These are phyloP conservation scores for Beauveria brongniartii DNA, from an alignment of 2,329 filamentous ascomycete genomes.

Conservation along the genomic window DNA sequence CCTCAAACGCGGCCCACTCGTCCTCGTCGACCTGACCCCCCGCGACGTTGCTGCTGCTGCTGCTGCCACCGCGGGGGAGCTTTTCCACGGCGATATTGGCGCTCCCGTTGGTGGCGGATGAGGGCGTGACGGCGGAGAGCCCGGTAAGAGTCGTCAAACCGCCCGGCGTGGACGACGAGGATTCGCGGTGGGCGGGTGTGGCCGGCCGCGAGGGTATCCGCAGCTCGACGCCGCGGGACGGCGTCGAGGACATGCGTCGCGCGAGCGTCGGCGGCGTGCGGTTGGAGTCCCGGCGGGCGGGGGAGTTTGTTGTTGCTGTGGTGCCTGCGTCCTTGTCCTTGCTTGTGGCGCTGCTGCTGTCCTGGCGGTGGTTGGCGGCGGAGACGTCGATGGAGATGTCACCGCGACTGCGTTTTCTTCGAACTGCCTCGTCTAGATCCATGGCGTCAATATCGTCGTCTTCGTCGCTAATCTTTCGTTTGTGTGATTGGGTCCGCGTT, in stretches of 20 bases:
- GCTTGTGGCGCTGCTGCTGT: slow-evolving; percentile 2
- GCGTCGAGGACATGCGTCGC: slow-evolving; percentile 43
- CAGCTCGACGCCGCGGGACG: slow-evolving; percentile 49
- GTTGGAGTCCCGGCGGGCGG: slow-evolving; percentile 18
- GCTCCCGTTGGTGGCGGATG: not conserved
- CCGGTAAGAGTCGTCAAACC: slow-evolving; percentile 13
- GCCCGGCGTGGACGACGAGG: slow-evolving; percentile 33
- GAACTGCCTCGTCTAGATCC: slow-evolving; percentile 26
- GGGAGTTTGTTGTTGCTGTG: slow-evolving; percentile 9
- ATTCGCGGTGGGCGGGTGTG: slow-evolving; percentile 42
- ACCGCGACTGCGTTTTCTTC: slow-evolving; percentile 39
- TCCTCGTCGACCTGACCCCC: slow-evolving; percentile 50
- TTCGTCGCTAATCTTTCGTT: slow-evolving; percentile 25
- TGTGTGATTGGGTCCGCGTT: slow-evolving; percentile 17
- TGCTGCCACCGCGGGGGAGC: slow-evolving; percentile 12
- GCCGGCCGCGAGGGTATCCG: slow-evolving; percentile 57
- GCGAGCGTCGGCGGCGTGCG: slow-evolving; percentile 34
- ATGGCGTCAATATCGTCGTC: slow-evolving; percentile 28
- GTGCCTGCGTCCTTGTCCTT: slow-evolving; percentile 13
- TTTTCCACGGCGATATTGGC: not conserved
- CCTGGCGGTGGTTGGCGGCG: slow-evolving; percentile 2
- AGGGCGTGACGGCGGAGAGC: slow-evolving; percentile 11
- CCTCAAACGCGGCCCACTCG: slow-evolving; percentile 83
- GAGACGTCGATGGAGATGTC: slow-evolving; percentile 20
- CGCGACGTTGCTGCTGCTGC: too few species aligned